phyloP scores from a whole-genome alignment of 2,329 filamentous ascomycete species.

The Phyllosticta capitalensis region DNA sequence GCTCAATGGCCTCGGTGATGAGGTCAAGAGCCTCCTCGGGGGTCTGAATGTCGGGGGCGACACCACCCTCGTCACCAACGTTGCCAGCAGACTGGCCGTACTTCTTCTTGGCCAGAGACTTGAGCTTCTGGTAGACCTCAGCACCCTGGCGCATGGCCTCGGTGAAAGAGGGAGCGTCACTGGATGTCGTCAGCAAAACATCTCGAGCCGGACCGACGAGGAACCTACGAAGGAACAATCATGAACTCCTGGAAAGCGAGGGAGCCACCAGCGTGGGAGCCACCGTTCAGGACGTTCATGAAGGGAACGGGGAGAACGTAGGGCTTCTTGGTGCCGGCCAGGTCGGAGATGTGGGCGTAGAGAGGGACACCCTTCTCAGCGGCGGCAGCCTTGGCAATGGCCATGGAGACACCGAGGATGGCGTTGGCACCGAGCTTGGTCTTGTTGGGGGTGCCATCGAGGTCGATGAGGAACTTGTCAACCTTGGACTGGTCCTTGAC shows the following conservation, averaged over 20 bases:
- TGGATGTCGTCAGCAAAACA: constrained; percentile 23
- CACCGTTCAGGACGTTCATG: constrained; percentile 53
- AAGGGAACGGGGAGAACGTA: constrained; percentile 50
- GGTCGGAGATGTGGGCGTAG: constrained; percentile 48
- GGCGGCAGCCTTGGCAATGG: constrained; percentile 48
- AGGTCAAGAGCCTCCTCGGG: constrained; percentile 93
- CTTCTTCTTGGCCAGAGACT: constrained; percentile 96
- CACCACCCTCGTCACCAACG: constrained; percentile 98
- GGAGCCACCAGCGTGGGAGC: constrained; percentile 94
- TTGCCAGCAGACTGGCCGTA: constrained; percentile 98
- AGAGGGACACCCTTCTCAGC: constrained; percentile 47
- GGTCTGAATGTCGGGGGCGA: constrained; percentile 96
- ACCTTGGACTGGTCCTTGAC: constrained; percentile 47
- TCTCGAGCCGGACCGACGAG: background rate
- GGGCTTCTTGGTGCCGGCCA: constrained; percentile 43
- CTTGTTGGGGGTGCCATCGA: constrained; percentile 52
- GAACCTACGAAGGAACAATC: constrained; percentile 40
- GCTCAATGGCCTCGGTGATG: constrained; percentile 87
- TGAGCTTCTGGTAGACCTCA: constrained; percentile 98
- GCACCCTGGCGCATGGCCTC: constrained; percentile 94
- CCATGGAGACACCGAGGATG: constrained; percentile 52
- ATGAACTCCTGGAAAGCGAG: constrained; percentile 53
- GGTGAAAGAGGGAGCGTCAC: constrained; percentile 77
- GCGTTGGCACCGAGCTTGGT: constrained; percentile 50
- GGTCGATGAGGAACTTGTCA: constrained; percentile 43